These are phyloP conservation scores for Claviceps cyperi DNA, from an alignment of 2,329 filamentous ascomycete species.

Conservation along the genomic window DNA sequence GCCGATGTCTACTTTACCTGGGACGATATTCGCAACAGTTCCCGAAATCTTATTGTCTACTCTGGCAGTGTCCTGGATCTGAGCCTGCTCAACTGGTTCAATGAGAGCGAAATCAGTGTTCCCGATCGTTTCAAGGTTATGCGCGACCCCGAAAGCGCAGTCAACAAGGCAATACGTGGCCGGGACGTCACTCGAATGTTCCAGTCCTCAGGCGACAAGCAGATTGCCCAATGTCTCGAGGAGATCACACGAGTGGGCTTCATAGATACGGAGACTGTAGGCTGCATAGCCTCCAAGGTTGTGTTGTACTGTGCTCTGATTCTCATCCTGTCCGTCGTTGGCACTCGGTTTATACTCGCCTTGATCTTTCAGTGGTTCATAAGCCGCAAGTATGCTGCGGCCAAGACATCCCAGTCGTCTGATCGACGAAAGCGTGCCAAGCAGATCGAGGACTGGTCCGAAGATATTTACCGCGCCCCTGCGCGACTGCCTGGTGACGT, in stretches of 20 bases:
- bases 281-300: conserved; percentile 93
- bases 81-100: conserved; percentile 80
- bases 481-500: conserved; percentile 65
- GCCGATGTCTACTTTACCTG: conserved; percentile 95
- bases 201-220: conserved; percentile 64
- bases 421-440: conserved; percentile 73
- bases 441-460: conserved; percentile 95
- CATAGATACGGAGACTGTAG: conserved; percentile 89
- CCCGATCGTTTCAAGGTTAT: conserved; percentile 70
- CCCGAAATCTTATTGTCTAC: conserved; percentile 85
- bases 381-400: conserved; percentile 68
- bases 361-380: conserved; percentile 95
- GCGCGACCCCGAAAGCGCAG: conserved; percentile 45
- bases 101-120: conserved; percentile 60
- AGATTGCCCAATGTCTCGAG: conserved; percentile 71
- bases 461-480: conserved; percentile 91
- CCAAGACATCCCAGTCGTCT: conserved; percentile 69
- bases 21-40: conserved; percentile 80
- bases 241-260: conserved; percentile 93
- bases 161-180: conserved; percentile 55
- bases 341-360: conserved; percentile 75
- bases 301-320: conserved; percentile 87
- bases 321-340: conserved; percentile 82
- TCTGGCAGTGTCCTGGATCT: conserved; percentile 88
- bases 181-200: conserved; percentile 83